Base-by-base conservation (phyloP, 306 rosid genomes). In the Prunus salicina region DNA sequence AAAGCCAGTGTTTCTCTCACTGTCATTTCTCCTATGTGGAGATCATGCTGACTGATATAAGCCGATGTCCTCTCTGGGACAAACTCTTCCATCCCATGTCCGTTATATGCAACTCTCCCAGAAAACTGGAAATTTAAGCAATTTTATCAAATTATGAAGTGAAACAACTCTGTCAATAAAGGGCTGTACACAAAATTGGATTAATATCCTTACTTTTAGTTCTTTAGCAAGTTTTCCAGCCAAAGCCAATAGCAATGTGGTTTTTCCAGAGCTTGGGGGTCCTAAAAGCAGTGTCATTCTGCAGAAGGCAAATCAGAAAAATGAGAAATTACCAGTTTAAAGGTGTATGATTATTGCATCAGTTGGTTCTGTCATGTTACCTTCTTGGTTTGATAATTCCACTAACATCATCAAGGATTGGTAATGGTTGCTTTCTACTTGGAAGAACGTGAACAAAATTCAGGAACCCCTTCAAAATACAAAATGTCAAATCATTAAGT, bases 261-360 rank as follows among this genome's bases (percentile, higher is more conserved):
- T 90, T 77, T 92, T 92, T 70, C 97, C 97, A 8, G 96, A 92
- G 75, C 92, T 86, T 74, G 97, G 97, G 69, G 97, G 97, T 49
- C 97, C 97, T 76, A 92, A 87, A n/a, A 92, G 97, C 81, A 92
- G 85, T 67, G 96, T 83, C 96, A 90, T 90, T 83, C 97, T 90
- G 83, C 79, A 86, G 27, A 84, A 77, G 30, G 53, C 64, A 76
- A 66, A 81, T 55, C 79, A 53, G 9, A 60, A 75, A 52, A 11
- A 18, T 74, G 13, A 80, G 79, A 80, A 51, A 2, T 52, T 20
- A 18, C 49, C 71, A 34, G 55, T 62, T 28, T 25, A 15, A 46
- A 56, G 9, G 28, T 19, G 10, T 6, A 24, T 13, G 45, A 13
- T 65, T 41, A 67, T 61, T 25, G 16, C 25, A 65, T 22, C 51